These are phyloP conservation scores for Ustilago nuda DNA, from an alignment of 1,284 basidiomycete genomes.

Conservation along the genomic window DNA sequence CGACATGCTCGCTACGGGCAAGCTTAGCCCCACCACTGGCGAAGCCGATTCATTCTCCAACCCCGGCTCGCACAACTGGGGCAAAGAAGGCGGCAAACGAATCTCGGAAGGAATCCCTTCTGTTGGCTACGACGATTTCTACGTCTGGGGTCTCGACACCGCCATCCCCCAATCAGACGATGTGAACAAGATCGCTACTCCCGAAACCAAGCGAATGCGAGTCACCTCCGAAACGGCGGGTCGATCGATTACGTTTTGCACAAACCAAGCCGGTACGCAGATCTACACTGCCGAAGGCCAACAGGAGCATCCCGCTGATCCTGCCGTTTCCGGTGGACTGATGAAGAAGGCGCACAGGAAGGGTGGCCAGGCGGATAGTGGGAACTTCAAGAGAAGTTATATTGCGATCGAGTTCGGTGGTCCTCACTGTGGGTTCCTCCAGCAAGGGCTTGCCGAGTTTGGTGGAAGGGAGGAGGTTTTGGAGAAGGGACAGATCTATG, in stretches of 20 bases:
- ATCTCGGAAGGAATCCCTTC: constrained; percentile 38
- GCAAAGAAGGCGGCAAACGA: constrained; percentile 34
- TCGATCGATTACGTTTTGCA: constrained; percentile 48
- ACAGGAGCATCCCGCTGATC: constrained; percentile 43
- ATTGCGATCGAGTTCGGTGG: constrained; percentile 62
- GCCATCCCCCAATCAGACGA: constrained; percentile 34
- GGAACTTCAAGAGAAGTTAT: constrained; percentile 48
- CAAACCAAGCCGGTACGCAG: constrained; percentile 63
- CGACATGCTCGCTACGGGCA: constrained; percentile 50
- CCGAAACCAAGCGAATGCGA: constrained; percentile 40
- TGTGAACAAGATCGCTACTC: constrained; percentile 28
- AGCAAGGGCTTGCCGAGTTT: constrained; percentile 29
- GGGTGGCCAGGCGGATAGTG: constrained; percentile 27
- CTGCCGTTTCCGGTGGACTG: constrained; percentile 28
- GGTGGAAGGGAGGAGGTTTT: constrained; percentile 56
- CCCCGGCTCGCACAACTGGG: constrained; percentile 49
- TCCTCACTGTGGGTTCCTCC: constrained; percentile 62
- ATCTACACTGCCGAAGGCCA: constrained; percentile 56
- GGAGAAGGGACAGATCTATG: constrained; percentile 52
- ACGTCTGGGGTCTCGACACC: constrained; percentile 53
- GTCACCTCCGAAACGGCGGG: constrained; percentile 42
- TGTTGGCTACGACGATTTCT: constrained; percentile 63
- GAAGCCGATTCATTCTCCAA: constrained; percentile 34
- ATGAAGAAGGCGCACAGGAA: constrained; percentile 52
- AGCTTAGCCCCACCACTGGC: constrained; percentile 20